Evolutionary conservation across 768 basidiomycete species (phyloP), one percentile per base, ranked within the genome.

Genomic region (Naganishia vishniacii): DNA sequence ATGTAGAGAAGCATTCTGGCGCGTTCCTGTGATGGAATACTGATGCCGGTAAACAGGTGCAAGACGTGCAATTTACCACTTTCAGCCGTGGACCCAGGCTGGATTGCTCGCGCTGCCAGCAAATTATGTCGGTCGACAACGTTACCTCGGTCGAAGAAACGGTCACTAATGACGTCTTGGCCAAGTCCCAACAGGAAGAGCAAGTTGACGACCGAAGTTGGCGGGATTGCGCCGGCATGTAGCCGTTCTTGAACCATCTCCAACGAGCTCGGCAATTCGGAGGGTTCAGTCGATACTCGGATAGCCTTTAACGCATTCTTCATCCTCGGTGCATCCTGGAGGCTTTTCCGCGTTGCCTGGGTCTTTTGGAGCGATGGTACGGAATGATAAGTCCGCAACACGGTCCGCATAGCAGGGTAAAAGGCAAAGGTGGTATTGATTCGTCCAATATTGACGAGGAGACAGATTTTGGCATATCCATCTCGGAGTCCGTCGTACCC

Each of bases 341-440:
- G 79, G 71, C 88, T 87, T 25, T 84, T 85, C 66, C 82, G 80
- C 1, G 70, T 67, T 13, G 59, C 48, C 12, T 70, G 67, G 16
- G 86, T 84, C 64, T 82, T 82, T 69, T 88, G 86, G 0, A 90
- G 78, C 15, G 83, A 81, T 18, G 88, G 87, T 12, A 90, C 81
- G 5, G 88, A 86, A 71, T 89, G 88, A 72, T 89, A 89, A 26
- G 86, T 86, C 65, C 87, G 80, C 67, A 88, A 82, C 16, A 84
- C 80, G 1, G 88, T 89, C 71, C 85, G 84, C 86, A 88, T 88
- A 75, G 87, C 86, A 41, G 85, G 85, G 72, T 88, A 88, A 78
- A 88, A 90, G 65, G 88, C 88, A 83, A 88, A 85, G 4, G 88
- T 89, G 5, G 88, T 87, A 72, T 88, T 88, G 68, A 89, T 83